A percentile compares a stretch with the other conserved stretches of the same genome.
phyloP scores from a whole-genome alignment of 1,284 basidiomycete genomes.

The Microbotryomycetes sp. region DNA sequence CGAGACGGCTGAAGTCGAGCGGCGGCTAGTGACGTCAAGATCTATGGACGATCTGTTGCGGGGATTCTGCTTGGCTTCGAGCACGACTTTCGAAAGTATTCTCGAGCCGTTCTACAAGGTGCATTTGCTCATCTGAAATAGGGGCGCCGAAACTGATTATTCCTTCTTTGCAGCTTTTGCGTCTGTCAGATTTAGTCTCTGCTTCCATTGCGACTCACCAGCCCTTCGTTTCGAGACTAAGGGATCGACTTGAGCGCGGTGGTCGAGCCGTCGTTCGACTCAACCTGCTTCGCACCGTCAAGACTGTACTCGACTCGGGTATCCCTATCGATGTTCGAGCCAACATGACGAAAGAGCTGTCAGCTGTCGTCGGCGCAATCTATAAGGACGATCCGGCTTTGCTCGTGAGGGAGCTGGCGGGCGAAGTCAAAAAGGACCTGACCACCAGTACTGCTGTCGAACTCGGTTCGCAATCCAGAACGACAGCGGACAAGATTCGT shows the following conservation, averaged over 20 bases:
- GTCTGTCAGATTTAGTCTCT: constrained; percentile 66
- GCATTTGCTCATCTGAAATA: neutral
- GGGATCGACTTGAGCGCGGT: constrained; percentile 64
- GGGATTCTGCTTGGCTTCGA: constrained; percentile 80
- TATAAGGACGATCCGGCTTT: constrained; percentile 78
- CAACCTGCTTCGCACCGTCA: constrained; percentile 77
- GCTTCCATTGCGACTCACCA: constrained; percentile 65
- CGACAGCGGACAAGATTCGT: neutral
- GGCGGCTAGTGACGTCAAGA: constrained; percentile 63
- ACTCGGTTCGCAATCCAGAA: too few species aligned
- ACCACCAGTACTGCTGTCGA: neutral
- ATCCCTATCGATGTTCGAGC: constrained; percentile 67
- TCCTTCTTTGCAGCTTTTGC: constrained; percentile 77
- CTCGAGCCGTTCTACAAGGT: constrained; percentile 60
- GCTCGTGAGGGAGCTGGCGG: constrained; percentile 77
- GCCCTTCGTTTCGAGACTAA: constrained; percentile 75
- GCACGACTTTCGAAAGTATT: constrained; percentile 88
- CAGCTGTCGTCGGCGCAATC: constrained; percentile 66
- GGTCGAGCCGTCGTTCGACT: constrained; percentile 79
- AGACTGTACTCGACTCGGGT: constrained; percentile 66
- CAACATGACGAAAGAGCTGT: constrained; percentile 66
- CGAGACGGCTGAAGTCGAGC: constrained; percentile 87
- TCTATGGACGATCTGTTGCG: constrained; percentile 66
- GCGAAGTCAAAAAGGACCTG: constrained; percentile 52
- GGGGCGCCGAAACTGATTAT: too few species aligned